phyloP scores from a whole-genome alignment of 176 grass and related monocot genomes.

The Ampelocalamus luodianensis region DNA sequence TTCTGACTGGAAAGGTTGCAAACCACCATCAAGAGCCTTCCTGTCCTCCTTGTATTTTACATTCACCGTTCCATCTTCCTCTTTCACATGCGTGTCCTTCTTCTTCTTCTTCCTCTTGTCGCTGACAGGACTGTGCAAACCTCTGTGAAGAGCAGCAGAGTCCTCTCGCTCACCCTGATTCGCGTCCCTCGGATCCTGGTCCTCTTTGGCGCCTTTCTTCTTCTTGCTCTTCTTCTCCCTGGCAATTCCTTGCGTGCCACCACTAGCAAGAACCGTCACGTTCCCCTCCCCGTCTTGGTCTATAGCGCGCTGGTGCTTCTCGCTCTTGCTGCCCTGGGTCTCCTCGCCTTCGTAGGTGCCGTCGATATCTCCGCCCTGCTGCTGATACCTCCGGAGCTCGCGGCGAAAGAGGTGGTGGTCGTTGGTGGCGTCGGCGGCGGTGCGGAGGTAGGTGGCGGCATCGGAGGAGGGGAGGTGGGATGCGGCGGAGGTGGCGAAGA shows the following conservation, averaged over 20 bases:
- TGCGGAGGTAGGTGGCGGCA: conserved; percentile 26
- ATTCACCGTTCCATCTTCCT: neutral
- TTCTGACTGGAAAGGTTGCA: neutral
- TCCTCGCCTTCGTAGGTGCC: neutral
- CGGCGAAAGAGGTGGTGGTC: neutral
- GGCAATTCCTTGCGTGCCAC: neutral
- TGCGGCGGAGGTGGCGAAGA: neutral
- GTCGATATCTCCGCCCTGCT: neutral
- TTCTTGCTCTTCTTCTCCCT: conserved; percentile 19
- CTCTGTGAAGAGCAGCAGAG: neutral
- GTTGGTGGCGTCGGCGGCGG: neutral
- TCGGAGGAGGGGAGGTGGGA: conserved; percentile 36
- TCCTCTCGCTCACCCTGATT: neutral
- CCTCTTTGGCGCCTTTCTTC: conserved; percentile 6
- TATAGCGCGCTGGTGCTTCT: neutral
- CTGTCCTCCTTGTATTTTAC: neutral
- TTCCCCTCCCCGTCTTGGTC: neutral
- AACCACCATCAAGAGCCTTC: neutral
- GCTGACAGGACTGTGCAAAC: neutral
- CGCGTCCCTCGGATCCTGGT: neutral
- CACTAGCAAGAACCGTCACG: neutral
- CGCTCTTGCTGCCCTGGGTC: neutral
- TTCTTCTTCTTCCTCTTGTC: conserved; percentile 33
- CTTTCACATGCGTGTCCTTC: neutral
- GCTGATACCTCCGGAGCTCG: neutral